Evolutionary conservation across 805 yeast species (phyloP), one percentile per base, ranked within the genome.

Genomic region (Saccharomycopsis guyanensis): DNA sequence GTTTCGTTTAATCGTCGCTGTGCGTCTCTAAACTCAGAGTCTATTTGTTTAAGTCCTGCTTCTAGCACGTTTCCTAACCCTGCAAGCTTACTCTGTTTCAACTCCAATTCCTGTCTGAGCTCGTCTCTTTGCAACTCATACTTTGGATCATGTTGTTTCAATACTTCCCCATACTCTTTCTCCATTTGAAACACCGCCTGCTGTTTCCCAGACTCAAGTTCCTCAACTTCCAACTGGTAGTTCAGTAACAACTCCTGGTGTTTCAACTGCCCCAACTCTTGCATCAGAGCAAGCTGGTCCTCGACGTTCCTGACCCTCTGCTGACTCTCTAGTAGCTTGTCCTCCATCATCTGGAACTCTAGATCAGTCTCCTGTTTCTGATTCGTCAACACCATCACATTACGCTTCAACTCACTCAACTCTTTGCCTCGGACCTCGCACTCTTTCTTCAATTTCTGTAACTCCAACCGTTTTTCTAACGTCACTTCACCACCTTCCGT

Each of bases 351-450:
- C 36, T 54, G 62, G 42, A 59, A 63, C 25, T 66, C 66, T 22
- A 69, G 52, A 38, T 69, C 73, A 25, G 62, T 56, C 20, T 62
- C 61, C 6, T 66, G 67, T 29, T 61, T 63, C 43, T 66, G 65
- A 0, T 73, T 70, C 46, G 65, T 64, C 6, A 61, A 38, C 1
- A 65, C 60, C 54, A 60, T 55, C 1, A 62, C 55, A 18, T 55
- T 44, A 4, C 56, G 53, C 22, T 53, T 56, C 19, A 53, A 51
- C 20, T 49, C 56, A 13, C 40, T 31, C 43, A 55, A 58, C n/a
- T 49, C 57, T 42, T 19, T 35, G 43, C 56, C 55, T 39, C 51
- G 58, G 39, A 40, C 39, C 43, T 50, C 46, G 2, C 49, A 22
- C 22, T 53, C 46, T 2, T 23, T 13, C 15, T 47, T 54, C 1